These are phyloP conservation scores for Pichia norvegensis DNA, from an alignment of 1,139 yeast genomes.

Conservation along the genomic window DNA sequence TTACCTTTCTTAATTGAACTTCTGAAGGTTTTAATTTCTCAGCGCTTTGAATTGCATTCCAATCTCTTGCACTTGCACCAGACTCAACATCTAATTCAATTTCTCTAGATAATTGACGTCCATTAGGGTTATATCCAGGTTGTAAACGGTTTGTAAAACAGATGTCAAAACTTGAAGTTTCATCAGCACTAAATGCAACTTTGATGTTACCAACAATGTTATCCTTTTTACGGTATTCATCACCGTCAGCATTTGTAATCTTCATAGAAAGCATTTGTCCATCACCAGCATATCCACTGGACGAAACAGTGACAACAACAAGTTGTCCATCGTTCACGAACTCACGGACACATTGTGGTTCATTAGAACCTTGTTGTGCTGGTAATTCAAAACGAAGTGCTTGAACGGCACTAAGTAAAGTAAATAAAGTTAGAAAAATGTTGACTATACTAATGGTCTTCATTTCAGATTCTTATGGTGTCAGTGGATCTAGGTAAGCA, in stretches of 20 bases:
- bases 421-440: conserved; percentile 1
- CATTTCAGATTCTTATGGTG: not conserved
- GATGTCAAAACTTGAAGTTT: conserved; percentile 79
- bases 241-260: conserved; percentile 61
- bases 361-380: conserved; percentile 20
- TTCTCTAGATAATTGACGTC: conserved; percentile 43
- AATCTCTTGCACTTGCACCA: conserved; percentile 95
- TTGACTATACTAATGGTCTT: not conserved
- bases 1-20: conserved; percentile 76
- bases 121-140: conserved; percentile 34
- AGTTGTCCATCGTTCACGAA: conserved; percentile 76
- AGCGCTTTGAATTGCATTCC: conserved; percentile 90
- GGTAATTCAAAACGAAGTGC: conserved; percentile 28
- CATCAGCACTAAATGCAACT: conserved; percentile 77
- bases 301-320: conserved; percentile 72
- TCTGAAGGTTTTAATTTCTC: conserved; percentile 92
- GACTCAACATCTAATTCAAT: conserved; percentile 88
- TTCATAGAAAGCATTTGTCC: conserved; percentile 68
- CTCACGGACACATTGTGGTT: conserved; percentile 76
- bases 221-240: conserved; percentile 59
- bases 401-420: conserved; percentile 9
- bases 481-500: not conserved
- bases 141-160: conserved; percentile 67
- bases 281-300: conserved; percentile 71
- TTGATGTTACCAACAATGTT: conserved; percentile 57